Conservation (phyloP, 1,139 yeast genomes). For the Lipomyces yarrowii region DNA sequence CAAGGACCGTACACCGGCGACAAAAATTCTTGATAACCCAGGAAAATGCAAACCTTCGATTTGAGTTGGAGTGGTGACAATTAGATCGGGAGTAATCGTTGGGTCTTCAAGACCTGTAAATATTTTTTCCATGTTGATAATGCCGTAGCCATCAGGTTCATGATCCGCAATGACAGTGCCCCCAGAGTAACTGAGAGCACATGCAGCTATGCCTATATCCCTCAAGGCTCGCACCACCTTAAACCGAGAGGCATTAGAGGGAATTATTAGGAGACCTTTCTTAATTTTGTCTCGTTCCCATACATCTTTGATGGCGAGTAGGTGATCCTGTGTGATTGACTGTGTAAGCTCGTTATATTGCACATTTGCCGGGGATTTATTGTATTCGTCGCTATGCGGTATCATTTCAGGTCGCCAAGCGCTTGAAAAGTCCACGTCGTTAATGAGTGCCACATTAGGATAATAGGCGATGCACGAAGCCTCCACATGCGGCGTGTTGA, state of each 20-base stretch:
- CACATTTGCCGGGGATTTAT: not conserved
- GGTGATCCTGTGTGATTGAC: conserved; percentile 4
- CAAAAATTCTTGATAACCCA: conserved; percentile 21
- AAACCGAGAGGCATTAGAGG: conserved; percentile 19
- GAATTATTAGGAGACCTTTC: conserved; percentile 21
- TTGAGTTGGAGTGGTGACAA: conserved; percentile 19
- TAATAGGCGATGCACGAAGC: not conserved
- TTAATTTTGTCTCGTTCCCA: conserved; percentile 1
- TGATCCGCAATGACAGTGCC: conserved; percentile 3
- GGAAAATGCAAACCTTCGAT: conserved; percentile 25
- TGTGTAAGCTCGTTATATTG: conserved; percentile 4
- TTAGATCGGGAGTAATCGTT: conserved; percentile 6
- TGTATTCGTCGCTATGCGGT: not conserved
- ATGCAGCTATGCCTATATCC: conserved; percentile 13
- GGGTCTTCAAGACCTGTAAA: conserved; percentile 5
- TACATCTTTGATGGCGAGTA: conserved; percentile 3
- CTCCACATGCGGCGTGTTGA: conserved; percentile 6
- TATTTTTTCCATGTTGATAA: conserved; percentile 7
- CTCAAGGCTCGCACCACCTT: conserved; percentile 7
- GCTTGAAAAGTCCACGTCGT: not conserved
- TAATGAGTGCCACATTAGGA: not conserved
- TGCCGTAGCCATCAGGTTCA: not conserved
- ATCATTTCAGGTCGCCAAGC: not conserved
- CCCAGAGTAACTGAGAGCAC: not conserved
- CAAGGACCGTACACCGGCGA: conserved; percentile 17